These are phyloP conservation scores for Vachellia pachyceras DNA, from an alignment of 306 rosid species.

Conservation along the genomic window DNA sequence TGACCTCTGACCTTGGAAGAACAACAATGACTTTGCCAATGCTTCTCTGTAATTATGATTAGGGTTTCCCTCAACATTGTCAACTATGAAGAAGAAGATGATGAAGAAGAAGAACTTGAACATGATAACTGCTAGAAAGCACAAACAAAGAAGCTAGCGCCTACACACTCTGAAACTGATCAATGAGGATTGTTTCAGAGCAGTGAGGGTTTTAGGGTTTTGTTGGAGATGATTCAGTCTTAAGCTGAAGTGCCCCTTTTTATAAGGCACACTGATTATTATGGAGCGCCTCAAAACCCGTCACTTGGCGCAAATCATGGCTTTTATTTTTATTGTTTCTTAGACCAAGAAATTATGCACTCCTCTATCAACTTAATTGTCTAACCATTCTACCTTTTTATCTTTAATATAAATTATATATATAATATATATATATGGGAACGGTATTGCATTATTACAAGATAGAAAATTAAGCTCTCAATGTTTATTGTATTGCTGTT, in stretches of 20 bases:
- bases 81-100: constrained; percentile 27
- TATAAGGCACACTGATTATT: constrained; percentile 37
- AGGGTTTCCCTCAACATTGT: constrained; percentile 52
- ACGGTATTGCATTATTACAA: background rate
- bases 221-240: background rate
- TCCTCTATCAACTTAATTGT: background rate
- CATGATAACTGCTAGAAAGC: background rate
- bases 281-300: background rate
- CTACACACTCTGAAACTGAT: background rate
- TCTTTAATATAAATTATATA: background rate
- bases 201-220: constrained; percentile 26
- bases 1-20: constrained; percentile 93
- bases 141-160: too few species aligned
- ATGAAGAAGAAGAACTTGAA: background rate
- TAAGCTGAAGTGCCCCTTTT: constrained; percentile 39
- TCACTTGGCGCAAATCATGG: constrained; percentile 1
- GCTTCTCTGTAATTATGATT: constrained; percentile 71
- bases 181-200: background rate
- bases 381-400: background rate
- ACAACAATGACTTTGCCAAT: constrained; percentile 74
- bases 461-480: background rate
- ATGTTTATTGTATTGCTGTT: too few species aligned
- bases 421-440: too few species aligned
- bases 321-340: background rate
- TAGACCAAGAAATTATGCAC: background rate